Percentiles rank a stretch among this genome's conserved stretches.
Conservation (phyloP, 1,284 basidiomycete species). For the Ustilago lituana region DNA sequence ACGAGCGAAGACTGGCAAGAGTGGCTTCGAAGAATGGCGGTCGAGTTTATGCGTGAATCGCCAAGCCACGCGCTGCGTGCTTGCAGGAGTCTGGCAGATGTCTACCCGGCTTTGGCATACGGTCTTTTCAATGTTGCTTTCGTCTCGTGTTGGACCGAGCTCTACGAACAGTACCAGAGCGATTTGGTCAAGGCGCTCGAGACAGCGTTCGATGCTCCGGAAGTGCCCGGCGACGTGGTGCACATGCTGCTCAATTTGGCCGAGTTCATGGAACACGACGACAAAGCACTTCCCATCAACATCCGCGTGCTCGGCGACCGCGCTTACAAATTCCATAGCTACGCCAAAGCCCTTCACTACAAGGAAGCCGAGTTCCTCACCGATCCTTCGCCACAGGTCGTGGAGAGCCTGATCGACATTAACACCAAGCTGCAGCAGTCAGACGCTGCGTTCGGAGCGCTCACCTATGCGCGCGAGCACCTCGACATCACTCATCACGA, state of each 20-base stretch:
- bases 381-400: conserved; percentile 81
- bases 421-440: conserved; percentile 93
- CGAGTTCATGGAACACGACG: conserved; percentile 99
- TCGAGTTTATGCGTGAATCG: conserved; percentile 98
- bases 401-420: conserved; percentile 94
- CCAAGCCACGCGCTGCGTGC: conserved; percentile 96
- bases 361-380: conserved; percentile 97
- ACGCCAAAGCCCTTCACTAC: conserved; percentile 98
- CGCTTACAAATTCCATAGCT: conserved; percentile 89
- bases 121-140: conserved; percentile 99
- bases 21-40: conserved; percentile 92
- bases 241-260: conserved; percentile 93
- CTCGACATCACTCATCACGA: conserved; percentile 86
- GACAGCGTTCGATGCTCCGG: conserved; percentile 81
- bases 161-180: conserved; percentile 76
- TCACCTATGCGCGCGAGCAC: conserved; percentile 64
- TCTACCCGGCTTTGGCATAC: conserved; percentile 88
- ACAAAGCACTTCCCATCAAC: conserved; percentile 93
- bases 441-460: conserved; percentile 65
- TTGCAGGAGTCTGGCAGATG: conserved; percentile 91
- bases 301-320: conserved; percentile 92
- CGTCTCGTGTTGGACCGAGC: conserved; percentile 94
- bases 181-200: conserved; percentile 87
- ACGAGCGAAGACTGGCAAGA: conserved; percentile 90
- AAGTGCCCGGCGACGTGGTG: conserved; percentile 88